Base-by-base conservation (phyloP, 257 asterid species). In the Lavandula angustifolia region DNA sequence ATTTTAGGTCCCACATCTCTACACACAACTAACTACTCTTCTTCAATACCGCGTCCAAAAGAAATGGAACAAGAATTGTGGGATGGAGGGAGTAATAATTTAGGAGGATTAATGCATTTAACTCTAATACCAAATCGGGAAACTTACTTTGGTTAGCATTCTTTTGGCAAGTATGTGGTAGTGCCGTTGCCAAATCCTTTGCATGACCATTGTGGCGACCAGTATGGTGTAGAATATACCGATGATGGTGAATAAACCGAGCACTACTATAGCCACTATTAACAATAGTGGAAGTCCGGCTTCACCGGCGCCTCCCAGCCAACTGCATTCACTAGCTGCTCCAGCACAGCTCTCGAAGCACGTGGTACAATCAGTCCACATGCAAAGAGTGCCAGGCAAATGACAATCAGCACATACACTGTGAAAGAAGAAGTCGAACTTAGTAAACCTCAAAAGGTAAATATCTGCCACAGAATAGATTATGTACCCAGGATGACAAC, bases 181-280 rank as follows among this genome's bases (percentile, higher is more conserved):
- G 74, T 91, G 98, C 51, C 98, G 81, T 79, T 91, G 98, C 98
- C 98, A 91, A 68, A 91, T 88, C 82, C 98, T 85, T 70, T 91
- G 98, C 32, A 95, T 96, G 27, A 88, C 98, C 96, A 91, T 86
- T 9, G 98, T 91, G 68, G 96, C 94, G 37, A 88, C 98, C 68
- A 91, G 77, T 5, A 91, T 89, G 10, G 96, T 88, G 60, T 91
- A 91, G 79, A 88, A 88, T 75, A 91, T 85, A 66, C 98, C 98
- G 41, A 91, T 85, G 63, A 91, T 81, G 22, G 98, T 92, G 65
- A 92, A 92, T 27, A 92, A 83, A 69, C 96, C 95, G 31, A 92
- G 83, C 71, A 89, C 95, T 16, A 92, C 69, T 54, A 92, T 73
- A 61, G 96, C 96, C 79, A 86, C 80, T 68, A 92, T 75, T 22